Base-by-base conservation (phyloP, 1,139 yeast genomes). In the Hemisphaericaspora subhashii region DNA sequence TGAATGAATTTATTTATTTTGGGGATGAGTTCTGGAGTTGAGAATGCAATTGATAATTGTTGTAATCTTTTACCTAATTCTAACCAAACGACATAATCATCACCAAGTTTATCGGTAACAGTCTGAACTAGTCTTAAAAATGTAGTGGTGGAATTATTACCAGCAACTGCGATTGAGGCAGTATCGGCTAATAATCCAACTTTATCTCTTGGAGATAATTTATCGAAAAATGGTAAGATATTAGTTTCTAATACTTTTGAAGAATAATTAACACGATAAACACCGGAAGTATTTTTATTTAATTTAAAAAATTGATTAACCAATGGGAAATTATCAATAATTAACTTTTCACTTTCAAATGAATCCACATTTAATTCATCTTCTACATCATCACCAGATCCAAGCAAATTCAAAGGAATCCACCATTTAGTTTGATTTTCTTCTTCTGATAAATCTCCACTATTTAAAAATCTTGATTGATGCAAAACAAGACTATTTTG, bases 371-470 rank as follows among this genome's bases (percentile, higher is more conserved):
- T n/a, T 3, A 43, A 5, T 15, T 38, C 10, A 14, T 37, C 44
- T 5, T 37, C 25, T 4, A 33, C 36, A 2, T 40, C 8, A 2
- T 43, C 43, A 5, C 44, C 36, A 26, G 66, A 72, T 23, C 66
- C 55, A 1, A 72, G 64, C 31, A 78, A 58, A 46, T 72, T 72
- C 43, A 82, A 66, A 4, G 94, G 94, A 40, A 84, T 66, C 87
- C 89, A 84, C 94, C 94, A 86, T 14, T 61, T 47, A n/a, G 82
- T 75, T 54, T 72, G 66, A 57, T 84, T 85, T 46, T 85, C 94
- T 45, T 80, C 89, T 4, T 78, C 79, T 54, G 74, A 77, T 44
- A 79, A 89, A 58, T 86, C 95, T 39, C 90, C 95, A 39, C 92
- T 79, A 40, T 81, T 75, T 54, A 87, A 72, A 66, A 82, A 87